Evolutionary conservation across 2,329 filamentous ascomycete genomes (phyloP), one percentile per base, ranked within the genome.

Genomic region (Calonectria hongkongensis): DNA sequence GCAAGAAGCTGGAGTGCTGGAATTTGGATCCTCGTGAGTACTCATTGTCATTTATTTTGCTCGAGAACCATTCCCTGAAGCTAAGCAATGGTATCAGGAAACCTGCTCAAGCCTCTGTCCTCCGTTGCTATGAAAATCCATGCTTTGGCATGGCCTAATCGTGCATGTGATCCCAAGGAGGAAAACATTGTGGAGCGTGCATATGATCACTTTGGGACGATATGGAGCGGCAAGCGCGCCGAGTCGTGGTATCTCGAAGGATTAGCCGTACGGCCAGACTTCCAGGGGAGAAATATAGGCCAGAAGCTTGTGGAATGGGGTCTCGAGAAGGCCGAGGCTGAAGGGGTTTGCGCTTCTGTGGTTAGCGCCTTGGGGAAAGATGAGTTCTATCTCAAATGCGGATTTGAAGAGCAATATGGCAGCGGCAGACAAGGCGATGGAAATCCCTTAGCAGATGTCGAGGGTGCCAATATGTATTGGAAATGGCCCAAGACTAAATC

Each of bases 231-330:
- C 18, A 74, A 75, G 15, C 76, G 76, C 13, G 65, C 71, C 4
- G 76, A 78, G 18, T 76, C 76, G 0, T 87, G 83, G 84, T 85
- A 83, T 62, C 80, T 88, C 4, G 81, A 84, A 5, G 66, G 81
- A 2, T 74, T 86, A 9, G 81, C 80, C n/a, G 80, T 86, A 1
- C 81, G 84, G 56, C 87, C 86, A 0, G 80, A 82, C 6, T 82
- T 81, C 33, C 85, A 87, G 56, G 80, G 83, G 5, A 75, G 75
- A 47, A 83, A 82, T 2, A 68, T 84, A 13, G 87, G 86, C 1
- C 80, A 79, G 6, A 75, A 74, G 28, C 80, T 88, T 9, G 85
- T 87, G 13, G 68, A 78, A 28, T 87, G 85, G 85, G 87, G 87
- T 0, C 73, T 88, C 0, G 77, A 84, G 0, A 75, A 79, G 43